Conservation (phyloP, 2,329 filamentous ascomycete genomes). For the Boeremia exigua region DNA sequence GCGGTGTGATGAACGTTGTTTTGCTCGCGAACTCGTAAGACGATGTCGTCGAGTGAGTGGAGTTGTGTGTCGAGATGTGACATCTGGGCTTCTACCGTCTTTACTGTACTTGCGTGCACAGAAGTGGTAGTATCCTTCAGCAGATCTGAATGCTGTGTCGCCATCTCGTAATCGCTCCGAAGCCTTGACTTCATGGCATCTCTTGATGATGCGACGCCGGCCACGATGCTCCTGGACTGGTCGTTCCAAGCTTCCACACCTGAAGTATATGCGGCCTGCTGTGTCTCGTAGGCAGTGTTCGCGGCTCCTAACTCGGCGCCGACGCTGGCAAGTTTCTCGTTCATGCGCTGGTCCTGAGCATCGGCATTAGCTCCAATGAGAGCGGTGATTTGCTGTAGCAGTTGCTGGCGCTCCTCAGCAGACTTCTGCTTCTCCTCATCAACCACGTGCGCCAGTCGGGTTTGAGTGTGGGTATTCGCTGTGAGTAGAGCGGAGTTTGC, state of each 20-base stretch:
- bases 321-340: constrained; percentile 66
- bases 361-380: constrained; percentile 78
- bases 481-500: constrained; percentile 73
- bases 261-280: constrained; percentile 69
- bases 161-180: constrained; percentile 81
- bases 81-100: constrained; percentile 89
- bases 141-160: constrained; percentile 79
- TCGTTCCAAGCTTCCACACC: constrained; percentile 78
- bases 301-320: constrained; percentile 70
- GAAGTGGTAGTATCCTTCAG: constrained; percentile 85
- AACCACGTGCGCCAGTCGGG: constrained; percentile 71
- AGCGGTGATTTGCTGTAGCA: constrained; percentile 78
- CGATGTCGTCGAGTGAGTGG: constrained; percentile 87
- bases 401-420: constrained; percentile 72
- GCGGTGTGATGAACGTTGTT: constrained; percentile 78
- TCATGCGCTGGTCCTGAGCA: constrained; percentile 73
- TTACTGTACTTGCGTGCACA: constrained; percentile 88
- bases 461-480: constrained; percentile 71
- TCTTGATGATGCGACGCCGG: constrained; percentile 73
- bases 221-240: constrained; percentile 71
- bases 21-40: constrained; percentile 78
- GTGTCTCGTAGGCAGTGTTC: constrained; percentile 68
- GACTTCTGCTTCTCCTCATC: constrained; percentile 78
- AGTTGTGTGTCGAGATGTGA: constrained; percentile 87
- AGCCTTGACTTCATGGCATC: constrained; percentile 82